phyloP scores from a whole-genome alignment of 1,284 basidiomycete genomes.

The Marasmius sp. region DNA sequence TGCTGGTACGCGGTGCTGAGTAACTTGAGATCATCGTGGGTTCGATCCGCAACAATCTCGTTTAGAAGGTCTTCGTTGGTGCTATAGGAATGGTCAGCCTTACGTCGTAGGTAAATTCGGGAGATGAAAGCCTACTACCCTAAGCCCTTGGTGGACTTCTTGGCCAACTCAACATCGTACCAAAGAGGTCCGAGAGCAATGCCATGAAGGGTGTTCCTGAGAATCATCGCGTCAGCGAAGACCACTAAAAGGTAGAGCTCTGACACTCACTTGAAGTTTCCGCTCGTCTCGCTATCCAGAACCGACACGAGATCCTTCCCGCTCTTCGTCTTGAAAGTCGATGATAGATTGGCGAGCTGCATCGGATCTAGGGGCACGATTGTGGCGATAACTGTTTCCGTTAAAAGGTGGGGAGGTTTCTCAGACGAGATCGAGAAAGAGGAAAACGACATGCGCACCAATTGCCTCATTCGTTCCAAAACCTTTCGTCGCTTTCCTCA shows the following conservation, averaged over 20 bases:
- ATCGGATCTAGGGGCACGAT: slow-evolving; percentile 31
- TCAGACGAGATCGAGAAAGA: not conserved
- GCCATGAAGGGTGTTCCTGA: slow-evolving; percentile 32
- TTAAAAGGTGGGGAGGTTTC: not conserved
- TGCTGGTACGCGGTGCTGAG: slow-evolving; percentile 33
- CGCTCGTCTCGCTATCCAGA: slow-evolving; percentile 28
- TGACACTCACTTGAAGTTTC: slow-evolving; percentile 34
- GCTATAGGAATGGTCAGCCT: slow-evolving; percentile 15
- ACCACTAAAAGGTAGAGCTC: not conserved
- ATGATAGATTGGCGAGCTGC: slow-evolving; percentile 35
- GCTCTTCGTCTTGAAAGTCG: slow-evolving; percentile 29
- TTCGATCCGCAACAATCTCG: slow-evolving; percentile 38
- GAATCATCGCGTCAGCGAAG: not conserved
- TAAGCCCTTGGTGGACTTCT: slow-evolving; percentile 28
- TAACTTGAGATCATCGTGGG: slow-evolving; percentile 32
- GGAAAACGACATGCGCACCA: slow-evolving; percentile 13
- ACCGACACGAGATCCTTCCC: slow-evolving; percentile 30
- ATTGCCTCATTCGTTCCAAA: slow-evolving; percentile 26
- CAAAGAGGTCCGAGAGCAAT: slow-evolving; percentile 38
- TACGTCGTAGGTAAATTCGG: not conserved
- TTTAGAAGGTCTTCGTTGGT: slow-evolving; percentile 37
- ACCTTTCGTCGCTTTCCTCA: slow-evolving; percentile 31
- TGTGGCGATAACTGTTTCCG: slow-evolving; percentile 28
- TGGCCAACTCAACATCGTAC: slow-evolving; percentile 38
- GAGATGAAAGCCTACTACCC: slow-evolving; percentile 22